These are phyloP conservation scores for Arabis alpina DNA, from an alignment of 345 rosid genomes.

Conservation along the genomic window DNA sequence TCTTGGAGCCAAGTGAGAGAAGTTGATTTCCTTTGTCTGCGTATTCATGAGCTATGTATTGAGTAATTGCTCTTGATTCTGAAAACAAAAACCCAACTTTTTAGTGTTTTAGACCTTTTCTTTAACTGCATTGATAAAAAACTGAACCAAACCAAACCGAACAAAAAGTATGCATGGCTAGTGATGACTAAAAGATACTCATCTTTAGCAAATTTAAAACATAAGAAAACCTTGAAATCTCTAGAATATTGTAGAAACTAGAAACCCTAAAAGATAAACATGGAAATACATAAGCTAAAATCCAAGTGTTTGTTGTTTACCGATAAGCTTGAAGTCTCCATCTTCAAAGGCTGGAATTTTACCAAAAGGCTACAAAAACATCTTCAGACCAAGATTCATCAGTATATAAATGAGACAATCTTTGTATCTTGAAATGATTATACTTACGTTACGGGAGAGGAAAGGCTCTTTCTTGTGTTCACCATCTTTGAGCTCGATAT, in stretches of 20 bases:
- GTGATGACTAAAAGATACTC: too few species aligned
- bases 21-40: slow-evolving; percentile 43
- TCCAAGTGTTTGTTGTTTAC: slow-evolving; percentile 43
- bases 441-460: slow-evolving; percentile 42
- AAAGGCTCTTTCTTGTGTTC: slow-evolving; percentile 44
- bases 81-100: background rate
- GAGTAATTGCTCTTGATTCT: slow-evolving; percentile 51
- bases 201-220: too few species aligned
- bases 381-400: slow-evolving; percentile 13
- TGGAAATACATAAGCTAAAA: background rate
- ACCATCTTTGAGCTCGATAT: slow-evolving; percentile 35
- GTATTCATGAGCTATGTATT: slow-evolving; percentile 43
- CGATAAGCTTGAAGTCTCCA: slow-evolving; percentile 72
- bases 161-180: background rate
- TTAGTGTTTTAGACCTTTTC: background rate
- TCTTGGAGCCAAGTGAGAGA: slow-evolving; percentile 30
- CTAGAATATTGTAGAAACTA: too few species aligned
- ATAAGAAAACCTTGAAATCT: too few species aligned
- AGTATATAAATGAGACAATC: background rate
- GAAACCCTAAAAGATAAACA: too few species aligned
- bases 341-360: slow-evolving; percentile 75
- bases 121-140: background rate
- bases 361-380: slow-evolving; percentile 73
- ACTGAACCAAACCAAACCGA: background rate
- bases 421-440: background rate